phyloP scores from a whole-genome alignment of 768 basidiomycete species.

The Albatrellus ellisii region DNA sequence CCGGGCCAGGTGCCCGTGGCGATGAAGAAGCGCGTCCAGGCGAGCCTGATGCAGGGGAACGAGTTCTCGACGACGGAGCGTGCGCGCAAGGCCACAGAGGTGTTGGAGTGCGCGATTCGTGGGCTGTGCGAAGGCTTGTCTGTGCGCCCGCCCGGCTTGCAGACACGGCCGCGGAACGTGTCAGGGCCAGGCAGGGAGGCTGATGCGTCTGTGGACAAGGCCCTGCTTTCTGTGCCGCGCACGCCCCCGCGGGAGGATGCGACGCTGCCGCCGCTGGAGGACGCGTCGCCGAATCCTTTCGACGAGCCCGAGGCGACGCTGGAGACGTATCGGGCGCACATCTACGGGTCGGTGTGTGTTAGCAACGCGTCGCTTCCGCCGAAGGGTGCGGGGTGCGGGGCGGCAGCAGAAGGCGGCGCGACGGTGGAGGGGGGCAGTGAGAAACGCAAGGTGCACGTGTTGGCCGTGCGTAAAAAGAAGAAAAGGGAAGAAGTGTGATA shows the following conservation, averaged over 20 bases:
- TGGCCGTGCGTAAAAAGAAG: conserved; percentile 45
- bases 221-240: conserved; percentile 30
- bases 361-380: conserved; percentile 29
- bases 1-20: conserved; percentile 51
- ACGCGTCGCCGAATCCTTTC: conserved; percentile 54
- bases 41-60: conserved; percentile 54
- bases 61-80: conserved; percentile 65
- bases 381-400: conserved; percentile 9
- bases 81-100: conserved; percentile 55
- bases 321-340: conserved; percentile 45
- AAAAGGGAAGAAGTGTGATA: conserved; percentile 14
- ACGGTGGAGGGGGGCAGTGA: conserved; percentile 8
- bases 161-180: too few species aligned
- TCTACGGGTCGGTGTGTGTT: conserved; percentile 45
- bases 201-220: neutral
- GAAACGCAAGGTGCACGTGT: conserved; percentile 34
- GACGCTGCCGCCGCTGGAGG: conserved; percentile 22
- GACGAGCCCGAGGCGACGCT: conserved; percentile 49
- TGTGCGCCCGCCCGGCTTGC: too few species aligned
- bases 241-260: conserved; percentile 31
- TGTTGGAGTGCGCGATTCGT: conserved; percentile 52
- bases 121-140: conserved; percentile 58
- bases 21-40: conserved; percentile 57
- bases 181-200: conserved; percentile 1
- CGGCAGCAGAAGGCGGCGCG: conserved; percentile 9